Percentiles rank a stretch among this genome's conserved stretches.
Evolutionary conservation across 2,329 filamentous ascomycete genomes (phyloP).

Genomic region (Colletotrichum kahawae): DNA sequence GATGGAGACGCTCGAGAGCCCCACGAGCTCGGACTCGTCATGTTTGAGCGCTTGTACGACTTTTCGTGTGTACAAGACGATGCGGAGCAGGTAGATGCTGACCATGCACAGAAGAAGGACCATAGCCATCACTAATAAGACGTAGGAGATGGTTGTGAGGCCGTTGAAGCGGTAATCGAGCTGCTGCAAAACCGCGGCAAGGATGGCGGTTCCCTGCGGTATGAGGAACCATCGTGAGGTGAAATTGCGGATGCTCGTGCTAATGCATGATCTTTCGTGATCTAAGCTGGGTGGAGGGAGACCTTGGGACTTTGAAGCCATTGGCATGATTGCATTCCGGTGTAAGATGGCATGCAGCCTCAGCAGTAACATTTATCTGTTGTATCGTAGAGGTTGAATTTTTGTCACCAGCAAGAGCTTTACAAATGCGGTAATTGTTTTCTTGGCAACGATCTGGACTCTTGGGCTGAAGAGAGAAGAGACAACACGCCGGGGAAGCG

Average conservation of each 20-base stretch:
- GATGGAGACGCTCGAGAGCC: constrained; percentile 41
- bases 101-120: constrained; percentile 32
- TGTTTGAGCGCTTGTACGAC: constrained; percentile 32
- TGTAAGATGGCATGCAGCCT: fast-evolving
- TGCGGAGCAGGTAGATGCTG: constrained; percentile 35
- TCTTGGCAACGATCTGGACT: neutral
- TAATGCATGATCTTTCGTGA: neutral
- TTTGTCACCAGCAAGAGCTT: neutral
- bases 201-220: constrained; percentile 41
- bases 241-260: constrained; percentile 34
- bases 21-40: constrained; percentile 38
- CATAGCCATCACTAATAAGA: constrained; percentile 43
- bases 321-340: neutral
- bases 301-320: neutral
- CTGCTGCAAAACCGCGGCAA: constrained; percentile 38
- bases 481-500: neutral
- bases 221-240: constrained; percentile 41
- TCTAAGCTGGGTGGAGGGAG: neutral
- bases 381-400: neutral
- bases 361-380: fast-evolving
- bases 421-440: neutral
- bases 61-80: constrained; percentile 33
- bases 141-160: constrained; percentile 36
- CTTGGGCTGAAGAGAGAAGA: neutral
- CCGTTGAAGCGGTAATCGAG: constrained; percentile 45